Base-by-base conservation (phyloP, 2,329 filamentous ascomycete genomes). In the Neofusicoccum cordaticola region DNA sequence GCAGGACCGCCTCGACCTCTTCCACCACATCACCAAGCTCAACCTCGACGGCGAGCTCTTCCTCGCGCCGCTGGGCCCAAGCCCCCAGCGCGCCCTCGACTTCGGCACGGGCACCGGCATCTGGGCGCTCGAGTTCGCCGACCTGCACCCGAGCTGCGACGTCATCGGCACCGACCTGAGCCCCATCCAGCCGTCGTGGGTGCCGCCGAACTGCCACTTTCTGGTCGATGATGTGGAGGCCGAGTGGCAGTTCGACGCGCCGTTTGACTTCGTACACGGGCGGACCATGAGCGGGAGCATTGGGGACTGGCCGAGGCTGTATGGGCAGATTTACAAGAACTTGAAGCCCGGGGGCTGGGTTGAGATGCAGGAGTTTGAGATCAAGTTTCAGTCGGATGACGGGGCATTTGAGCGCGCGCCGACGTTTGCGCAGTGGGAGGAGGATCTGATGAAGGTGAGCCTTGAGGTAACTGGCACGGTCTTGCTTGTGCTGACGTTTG, bases 251-350 rank as follows among this genome's bases (percentile, higher is more conserved):
- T 5, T n/a, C 27, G 22, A 42, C 31, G 62, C n/a, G 1, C n/a
- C 27, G 27, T 88, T 85, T 69, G 86, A 89, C 71, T 83, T 84
- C 68, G 83, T 89, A 79, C 80, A 84, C 80, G 71, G 82, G 70
- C 71, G 83, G 68, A 70, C 83, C 77, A 79, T 86, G 80, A 71
- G 80, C 67, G 82, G 81, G 37, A 80, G 82, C 9, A 79, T 90
- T 51, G 78, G 80, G 13, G 79, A 89, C 69, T 87, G 86, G 74
- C 73, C 75, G 2, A 74, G 76, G 9, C 76, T 88, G 63, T 72
- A 86, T 17, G 72, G 79, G 22, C 79, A 82, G 63, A 68, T 69
- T 19, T 71, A 69, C 57, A 35, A 35, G 2, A 72, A 80, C 71
- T 74, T 83, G 44, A 75, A 76, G 44, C 81, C 81, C 0, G 81